A percentile compares a stretch with the other conserved stretches of the same genome.
Conservation (phyloP, 257 asterid genomes). For the Mentha longifolia region DNA sequence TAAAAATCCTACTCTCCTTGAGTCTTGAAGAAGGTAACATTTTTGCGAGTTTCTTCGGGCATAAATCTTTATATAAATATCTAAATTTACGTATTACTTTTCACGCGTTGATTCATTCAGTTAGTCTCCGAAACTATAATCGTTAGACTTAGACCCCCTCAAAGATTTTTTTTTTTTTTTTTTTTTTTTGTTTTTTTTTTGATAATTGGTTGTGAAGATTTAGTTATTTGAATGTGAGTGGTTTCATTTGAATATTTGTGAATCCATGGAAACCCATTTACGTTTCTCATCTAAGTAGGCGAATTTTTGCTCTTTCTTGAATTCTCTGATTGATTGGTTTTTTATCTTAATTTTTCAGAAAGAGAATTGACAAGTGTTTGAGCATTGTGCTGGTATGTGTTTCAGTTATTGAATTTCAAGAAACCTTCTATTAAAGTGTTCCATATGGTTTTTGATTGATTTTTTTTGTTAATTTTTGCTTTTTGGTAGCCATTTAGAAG, state of each 20-base stretch:
- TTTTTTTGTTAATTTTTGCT: background rate
- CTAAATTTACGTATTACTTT: background rate
- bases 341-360: background rate
- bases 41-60: conserved; percentile 3
- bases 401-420: background rate
- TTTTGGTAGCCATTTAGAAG: conserved; percentile 28
- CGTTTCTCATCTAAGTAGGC: conserved; percentile 19
- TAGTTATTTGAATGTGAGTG: conserved; percentile 7
- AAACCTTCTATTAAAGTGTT: background rate
- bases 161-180: background rate
- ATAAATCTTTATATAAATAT: background rate
- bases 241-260: background rate
- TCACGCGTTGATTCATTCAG: conserved; percentile 20
- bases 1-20: conserved; percentile 23
- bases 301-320: background rate
- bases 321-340: background rate
- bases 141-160: background rate
- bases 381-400: background rate
- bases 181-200: background rate
- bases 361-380: conserved; percentile 3
- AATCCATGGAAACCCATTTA: conserved; percentile 5
- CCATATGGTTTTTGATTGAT: conserved; percentile 9
- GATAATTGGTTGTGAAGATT: conserved; percentile 2
- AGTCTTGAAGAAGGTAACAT: conserved; percentile 18
- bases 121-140: conserved; percentile 11